A percentile compares a stretch with the other conserved stretches of the same genome.
Conservation (phyloP, 2,329 filamentous ascomycete species). For the Fusarium illudens region DNA sequence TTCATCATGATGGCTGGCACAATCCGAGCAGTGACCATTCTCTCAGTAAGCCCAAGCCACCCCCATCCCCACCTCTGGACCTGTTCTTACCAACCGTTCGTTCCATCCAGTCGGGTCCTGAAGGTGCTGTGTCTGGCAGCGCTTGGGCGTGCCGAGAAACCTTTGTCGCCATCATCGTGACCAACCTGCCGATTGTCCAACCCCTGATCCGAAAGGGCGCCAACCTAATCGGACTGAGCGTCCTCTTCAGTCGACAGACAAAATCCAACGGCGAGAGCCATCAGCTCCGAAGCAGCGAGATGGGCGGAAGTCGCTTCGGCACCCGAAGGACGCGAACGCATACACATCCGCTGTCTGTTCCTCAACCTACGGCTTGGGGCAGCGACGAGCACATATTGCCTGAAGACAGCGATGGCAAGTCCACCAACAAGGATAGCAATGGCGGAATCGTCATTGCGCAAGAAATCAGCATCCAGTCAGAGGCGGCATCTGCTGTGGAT, state of each 20-base stretch:
- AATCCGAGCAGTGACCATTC: constrained; percentile 32
- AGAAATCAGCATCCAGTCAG: constrained; percentile 32
- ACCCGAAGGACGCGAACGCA: constrained; percentile 3
- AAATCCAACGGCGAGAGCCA: constrained; percentile 33
- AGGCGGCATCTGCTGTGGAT: constrained; percentile 1
- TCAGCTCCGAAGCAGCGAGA: constrained; percentile 29
- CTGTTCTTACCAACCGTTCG: background rate
- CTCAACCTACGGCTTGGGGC: constrained; percentile 30
- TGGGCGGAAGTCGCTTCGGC: constrained; percentile 25
- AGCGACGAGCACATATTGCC: constrained; percentile 37
- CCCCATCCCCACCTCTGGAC: background rate
- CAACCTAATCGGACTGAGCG: constrained; percentile 31
- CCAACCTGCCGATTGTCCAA: constrained; percentile 44
- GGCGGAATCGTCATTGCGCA: constrained; percentile 32
- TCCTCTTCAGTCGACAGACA: constrained; percentile 26
- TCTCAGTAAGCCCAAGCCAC: constrained; percentile 13
- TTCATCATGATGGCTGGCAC: constrained; percentile 38
- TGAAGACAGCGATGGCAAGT: constrained; percentile 3
- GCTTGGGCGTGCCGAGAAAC: constrained; percentile 51
- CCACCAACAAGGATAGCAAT: background rate
- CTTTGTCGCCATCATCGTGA: constrained; percentile 50
- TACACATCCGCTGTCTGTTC: constrained; percentile 18
- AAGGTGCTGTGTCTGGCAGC: constrained; percentile 33
- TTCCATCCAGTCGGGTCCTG: constrained; percentile 14
- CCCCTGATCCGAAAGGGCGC: constrained; percentile 32